phyloP scores from a whole-genome alignment of 1,139 yeast species.

The Pneumocystis canis region DNA sequence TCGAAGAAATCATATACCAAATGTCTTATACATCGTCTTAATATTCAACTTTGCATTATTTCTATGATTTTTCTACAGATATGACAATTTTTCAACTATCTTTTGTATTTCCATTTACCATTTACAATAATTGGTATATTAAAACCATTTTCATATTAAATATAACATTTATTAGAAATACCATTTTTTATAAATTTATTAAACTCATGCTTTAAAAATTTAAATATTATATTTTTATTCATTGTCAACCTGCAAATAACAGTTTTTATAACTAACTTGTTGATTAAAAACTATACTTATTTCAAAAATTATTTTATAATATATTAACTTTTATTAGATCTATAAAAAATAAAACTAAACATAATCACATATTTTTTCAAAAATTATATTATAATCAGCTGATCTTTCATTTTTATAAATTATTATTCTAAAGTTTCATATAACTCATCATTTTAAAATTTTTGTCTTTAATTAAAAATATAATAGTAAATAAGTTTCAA shows the following conservation, averaged over 20 bases:
- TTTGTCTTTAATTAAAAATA: too few relatives aligned
- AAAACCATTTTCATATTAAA: not conserved
- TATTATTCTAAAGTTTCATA: too few relatives aligned
- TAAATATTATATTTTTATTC: not conserved
- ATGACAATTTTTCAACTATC: not conserved
- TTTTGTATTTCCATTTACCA: too few relatives aligned
- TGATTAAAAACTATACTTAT: too few relatives aligned
- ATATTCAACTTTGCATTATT: not conserved
- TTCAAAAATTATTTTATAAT: too few relatives aligned
- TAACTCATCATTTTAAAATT: too few relatives aligned
- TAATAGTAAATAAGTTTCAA: too few relatives aligned
- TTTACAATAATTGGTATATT: not conserved
- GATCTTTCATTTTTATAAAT: too few relatives aligned
- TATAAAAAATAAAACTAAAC: too few relatives aligned
- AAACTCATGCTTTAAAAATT: not conserved
- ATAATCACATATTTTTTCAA: too few relatives aligned
- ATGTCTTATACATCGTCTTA: not conserved
- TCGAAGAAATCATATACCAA: constrained; percentile 34
- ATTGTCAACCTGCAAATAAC: too few relatives aligned
- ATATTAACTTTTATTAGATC: not conserved
- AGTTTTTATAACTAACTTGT: not conserved
- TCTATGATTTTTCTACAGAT: not conserved
- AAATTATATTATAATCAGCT: not conserved
- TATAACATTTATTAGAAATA: not conserved
- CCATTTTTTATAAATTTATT: too few relatives aligned